Conservation (phyloP, 495 filamentous ascomycete species). For the Cairneyella variabilis region DNA sequence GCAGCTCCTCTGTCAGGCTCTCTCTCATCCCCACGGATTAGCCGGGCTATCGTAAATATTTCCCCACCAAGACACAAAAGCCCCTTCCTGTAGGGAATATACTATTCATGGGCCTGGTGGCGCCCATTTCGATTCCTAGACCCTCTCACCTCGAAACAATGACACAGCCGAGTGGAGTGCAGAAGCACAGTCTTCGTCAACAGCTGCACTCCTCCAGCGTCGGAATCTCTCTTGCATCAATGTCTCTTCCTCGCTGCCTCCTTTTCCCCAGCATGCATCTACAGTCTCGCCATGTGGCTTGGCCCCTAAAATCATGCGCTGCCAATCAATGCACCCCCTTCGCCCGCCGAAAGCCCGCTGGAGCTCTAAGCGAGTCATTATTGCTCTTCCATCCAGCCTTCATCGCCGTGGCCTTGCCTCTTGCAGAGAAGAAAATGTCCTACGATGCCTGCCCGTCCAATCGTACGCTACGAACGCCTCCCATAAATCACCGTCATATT, state of each 20-base stretch:
- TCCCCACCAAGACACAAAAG: background rate
- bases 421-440: too few relatives aligned
- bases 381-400: background rate
- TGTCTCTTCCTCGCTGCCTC: background rate
- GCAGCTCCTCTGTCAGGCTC: too few relatives aligned
- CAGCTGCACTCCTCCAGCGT: background rate
- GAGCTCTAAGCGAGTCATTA: background rate
- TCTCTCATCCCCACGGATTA: too few relatives aligned
- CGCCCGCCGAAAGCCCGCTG: too few relatives aligned
- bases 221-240: background rate
- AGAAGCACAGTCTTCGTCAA: background rate
- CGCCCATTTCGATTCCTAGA: too few relatives aligned
- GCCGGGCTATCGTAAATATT: too few relatives aligned
- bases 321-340: background rate
- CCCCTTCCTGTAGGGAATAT: background rate
- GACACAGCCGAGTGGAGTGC: background rate
- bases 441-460: background rate
- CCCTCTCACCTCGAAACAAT: background rate
- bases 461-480: background rate
- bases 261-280: background rate
- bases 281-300: background rate
- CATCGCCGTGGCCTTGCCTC: too few relatives aligned
- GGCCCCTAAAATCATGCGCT: slow-evolving; percentile 4
- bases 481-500: background rate
- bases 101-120: background rate